phyloP scores from a whole-genome alignment of 495 filamentous ascomycete species.

The Amphirosellinia nigrospora region DNA sequence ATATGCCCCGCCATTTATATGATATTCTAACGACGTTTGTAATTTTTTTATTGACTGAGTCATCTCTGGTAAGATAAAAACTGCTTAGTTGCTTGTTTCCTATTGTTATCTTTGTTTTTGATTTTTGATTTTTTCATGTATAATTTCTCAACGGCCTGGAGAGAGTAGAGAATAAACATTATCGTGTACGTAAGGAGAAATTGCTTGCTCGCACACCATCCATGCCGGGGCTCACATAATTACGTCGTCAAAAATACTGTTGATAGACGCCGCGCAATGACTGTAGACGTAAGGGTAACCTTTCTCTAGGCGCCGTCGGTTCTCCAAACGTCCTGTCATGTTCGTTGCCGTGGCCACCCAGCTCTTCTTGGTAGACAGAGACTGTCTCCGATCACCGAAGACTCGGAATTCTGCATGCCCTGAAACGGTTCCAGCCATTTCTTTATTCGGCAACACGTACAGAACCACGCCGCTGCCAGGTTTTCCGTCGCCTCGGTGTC shows the following conservation, averaged over 20 bases:
- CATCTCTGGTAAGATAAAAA: constrained; percentile 28
- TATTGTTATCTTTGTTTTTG: constrained; percentile 16
- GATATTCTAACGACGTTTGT: constrained; percentile 18
- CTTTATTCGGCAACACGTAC: constrained; percentile 32
- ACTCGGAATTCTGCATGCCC: neutral
- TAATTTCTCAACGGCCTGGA: neutral
- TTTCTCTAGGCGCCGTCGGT: neutral
- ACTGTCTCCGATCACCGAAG: neutral
- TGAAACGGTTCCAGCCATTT: neutral
- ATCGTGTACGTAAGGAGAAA: constrained; percentile 24
- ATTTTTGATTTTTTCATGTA: neutral
- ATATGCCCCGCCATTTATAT: neutral
- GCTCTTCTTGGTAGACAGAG: neutral
- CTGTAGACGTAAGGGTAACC: neutral
- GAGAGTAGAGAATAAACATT: constrained; percentile 12
- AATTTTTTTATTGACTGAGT: constrained; percentile 23
- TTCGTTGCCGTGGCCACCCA: neutral
- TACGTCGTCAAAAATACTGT: neutral
- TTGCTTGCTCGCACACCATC: constrained; percentile 18
- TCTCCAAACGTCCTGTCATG: neutral
- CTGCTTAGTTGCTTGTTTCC: constrained; percentile 19
- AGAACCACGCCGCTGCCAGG: constrained; percentile 36
- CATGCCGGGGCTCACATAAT: constrained; percentile 11
- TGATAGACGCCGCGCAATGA: neutral
- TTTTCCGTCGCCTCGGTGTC: constrained; percentile 24